Evolutionary conservation across 1,284 basidiomycete species (phyloP).

Genomic region (Puccinia polysora): DNA sequence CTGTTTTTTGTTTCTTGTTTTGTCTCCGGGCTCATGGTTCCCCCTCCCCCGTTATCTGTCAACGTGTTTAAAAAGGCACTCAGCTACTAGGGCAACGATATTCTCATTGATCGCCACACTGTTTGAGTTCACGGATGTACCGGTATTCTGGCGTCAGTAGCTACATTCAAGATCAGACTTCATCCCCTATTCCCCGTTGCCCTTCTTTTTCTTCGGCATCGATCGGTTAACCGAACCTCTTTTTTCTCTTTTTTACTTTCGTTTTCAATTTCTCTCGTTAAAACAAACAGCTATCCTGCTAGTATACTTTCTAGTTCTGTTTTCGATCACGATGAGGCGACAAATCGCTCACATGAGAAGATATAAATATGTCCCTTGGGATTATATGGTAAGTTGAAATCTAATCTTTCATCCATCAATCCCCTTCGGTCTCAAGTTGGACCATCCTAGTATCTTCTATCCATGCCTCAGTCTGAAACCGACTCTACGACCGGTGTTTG

Average conservation of each 20-base stretch:
- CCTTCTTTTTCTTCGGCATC: conserved; percentile 79
- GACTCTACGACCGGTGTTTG: no score
- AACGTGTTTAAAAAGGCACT: conserved; percentile 65
- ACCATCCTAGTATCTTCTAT: neutral
- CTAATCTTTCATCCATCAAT: neutral
- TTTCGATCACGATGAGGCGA: conserved; percentile 81
- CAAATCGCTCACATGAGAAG: conserved; percentile 60
- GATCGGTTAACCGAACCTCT: conserved; percentile 60
- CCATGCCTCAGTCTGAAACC: neutral
- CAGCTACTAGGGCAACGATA: conserved; percentile 78
- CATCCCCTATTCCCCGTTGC: conserved; percentile 75
- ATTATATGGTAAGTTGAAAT: conserved; percentile 41
- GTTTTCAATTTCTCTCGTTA: no score
- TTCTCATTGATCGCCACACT: conserved; percentile 74
- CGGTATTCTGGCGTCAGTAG: conserved; percentile 40
- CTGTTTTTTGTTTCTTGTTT: no score
- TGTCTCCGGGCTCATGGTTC: neutral
- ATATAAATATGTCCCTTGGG: conserved; percentile 43
- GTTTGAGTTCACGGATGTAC: conserved; percentile 52
- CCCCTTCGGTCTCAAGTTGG: neutral
- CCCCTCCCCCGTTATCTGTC: neutral
- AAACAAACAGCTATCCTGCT: conserved; percentile 44
- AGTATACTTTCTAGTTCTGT: conserved; percentile 69
- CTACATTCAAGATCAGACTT: conserved; percentile 45
- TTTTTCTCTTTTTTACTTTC: conserved; percentile 59